phyloP scores from a whole-genome alignment of 75 land plant genomes.

The Pseudotsuga menziesii region DNA sequence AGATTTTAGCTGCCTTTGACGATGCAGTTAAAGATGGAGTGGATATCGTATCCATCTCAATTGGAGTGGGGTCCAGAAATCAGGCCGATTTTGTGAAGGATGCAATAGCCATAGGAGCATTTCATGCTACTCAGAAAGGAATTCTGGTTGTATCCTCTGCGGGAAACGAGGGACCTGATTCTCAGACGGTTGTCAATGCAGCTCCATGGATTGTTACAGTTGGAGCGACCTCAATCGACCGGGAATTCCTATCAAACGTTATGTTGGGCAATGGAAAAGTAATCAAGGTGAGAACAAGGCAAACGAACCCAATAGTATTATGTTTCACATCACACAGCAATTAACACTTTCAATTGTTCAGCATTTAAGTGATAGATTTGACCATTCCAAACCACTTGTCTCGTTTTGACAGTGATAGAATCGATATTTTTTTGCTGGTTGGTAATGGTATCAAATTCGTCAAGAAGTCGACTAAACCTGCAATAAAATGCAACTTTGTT shows the following conservation, averaged over 20 bases:
- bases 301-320: too few species aligned
- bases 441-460: too few species aligned
- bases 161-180: conserved; percentile 38
- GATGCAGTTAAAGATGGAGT: conserved; percentile 59
- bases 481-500: too few species aligned
- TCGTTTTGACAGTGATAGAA: too few species aligned
- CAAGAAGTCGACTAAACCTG: too few species aligned
- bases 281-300: too few species aligned
- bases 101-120: conserved; percentile 23
- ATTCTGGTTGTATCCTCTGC: conserved; percentile 24
- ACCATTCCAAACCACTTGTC: too few species aligned
- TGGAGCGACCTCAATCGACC: conserved; percentile 38
- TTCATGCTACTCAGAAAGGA: conserved; percentile 25
- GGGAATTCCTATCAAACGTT: conserved; percentile 15
- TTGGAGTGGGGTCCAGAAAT: conserved; percentile 42
- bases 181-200: conserved; percentile 15
- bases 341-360: too few species aligned
- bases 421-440: too few species aligned
- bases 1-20: conserved; percentile 52
- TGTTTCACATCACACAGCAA: too few species aligned
- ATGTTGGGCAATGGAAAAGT: too few species aligned
- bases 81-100: conserved; percentile 31
- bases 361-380: too few species aligned
- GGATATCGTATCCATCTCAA: conserved; percentile 52
- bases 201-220: conserved; percentile 41